Evolutionary conservation across 169 alveolate genomes (phyloP).

Genomic region (Amoebophrya sp.): DNA sequence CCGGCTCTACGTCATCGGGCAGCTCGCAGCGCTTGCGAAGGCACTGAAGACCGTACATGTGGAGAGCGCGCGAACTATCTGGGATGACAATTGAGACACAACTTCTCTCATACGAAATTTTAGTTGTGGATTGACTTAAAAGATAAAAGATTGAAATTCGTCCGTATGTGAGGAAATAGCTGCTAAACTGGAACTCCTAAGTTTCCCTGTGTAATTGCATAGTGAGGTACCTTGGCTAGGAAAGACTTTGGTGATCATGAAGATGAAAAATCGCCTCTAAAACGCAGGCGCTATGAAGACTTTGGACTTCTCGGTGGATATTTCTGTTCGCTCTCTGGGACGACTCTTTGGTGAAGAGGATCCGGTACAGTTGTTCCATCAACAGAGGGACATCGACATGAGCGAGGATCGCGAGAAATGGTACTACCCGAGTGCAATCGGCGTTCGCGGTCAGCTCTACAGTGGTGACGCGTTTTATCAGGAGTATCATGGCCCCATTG

Average conservation of each 20-base stretch:
- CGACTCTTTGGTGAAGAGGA: neutral
- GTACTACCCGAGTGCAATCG: neutral
- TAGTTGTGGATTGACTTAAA: too few relatives aligned
- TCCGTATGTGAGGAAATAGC: too few relatives aligned
- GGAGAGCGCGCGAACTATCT: neutral
- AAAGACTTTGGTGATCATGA: too few relatives aligned
- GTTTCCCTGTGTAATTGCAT: too few relatives aligned
- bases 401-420: neutral
- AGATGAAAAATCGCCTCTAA: too few relatives aligned
- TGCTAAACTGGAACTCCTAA: too few relatives aligned
- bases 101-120: too few relatives aligned
- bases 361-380: neutral
- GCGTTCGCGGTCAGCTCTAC: neutral
- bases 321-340: neutral
- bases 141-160: too few relatives aligned
- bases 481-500: neutral
- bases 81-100: conserved; percentile 20
- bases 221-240: too few relatives aligned
- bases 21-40: neutral
- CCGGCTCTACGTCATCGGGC: conserved; percentile 16
- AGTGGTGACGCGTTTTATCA: neutral
- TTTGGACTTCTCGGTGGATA: neutral
- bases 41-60: neutral
- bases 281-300: conserved; percentile 5
- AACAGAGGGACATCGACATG: neutral